Base-by-base conservation (phyloP, 1,284 basidiomycete species). In the Naganishia albida region DNA sequence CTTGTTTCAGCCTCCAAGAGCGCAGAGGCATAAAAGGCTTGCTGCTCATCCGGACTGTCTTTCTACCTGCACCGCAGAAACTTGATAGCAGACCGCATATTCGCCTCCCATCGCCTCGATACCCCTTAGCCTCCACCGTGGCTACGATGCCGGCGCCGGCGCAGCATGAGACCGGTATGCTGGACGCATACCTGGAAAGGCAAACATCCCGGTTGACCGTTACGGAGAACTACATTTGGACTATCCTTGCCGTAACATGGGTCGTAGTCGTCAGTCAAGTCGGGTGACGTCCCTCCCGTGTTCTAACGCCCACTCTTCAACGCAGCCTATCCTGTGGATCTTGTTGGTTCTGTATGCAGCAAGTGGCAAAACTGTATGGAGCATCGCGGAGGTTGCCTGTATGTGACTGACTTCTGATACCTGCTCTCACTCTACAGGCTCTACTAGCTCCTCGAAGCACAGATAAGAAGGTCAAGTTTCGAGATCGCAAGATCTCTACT, bases 141-240 rank as follows among this genome's bases (percentile, higher is more conserved):
- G 50, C 28, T 7, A 23, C 18, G 15, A 20, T 34, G 34, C 34
- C 34, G 34, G 23, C 23, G 46, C 20, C 46, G 2, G 46, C 18
- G 4, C 18, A 12, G 10, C 16, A 48, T 34, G 51, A 53, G 12
- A 48, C 46, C 7, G 18, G 23, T 20, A 20, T 28, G 30, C 51
- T 53, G 20, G 51, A 53, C 13, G 30, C 15, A 20, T 53, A 53
- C 23, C 30, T 53, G 26, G 30, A 53, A 39, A 26, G 34, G 51
- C 51, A 53, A 20, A 53, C 51, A n/a, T 53, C 57, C 26, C 57
- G 57, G 18, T 26, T 60, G 34, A 49, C 57, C 0, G 57, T 60
- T 2, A 50, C 57, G 57, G 46, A 50, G 8, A 50, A 40, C 13
- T 48, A 50, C n/a, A 50, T 60, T 34, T 15, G 38, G 20, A 40